Percentiles rank a stretch among this genome's conserved stretches.
Conservation (phyloP, 768 basidiomycete genomes). For the Phylloporus sp. region DNA sequence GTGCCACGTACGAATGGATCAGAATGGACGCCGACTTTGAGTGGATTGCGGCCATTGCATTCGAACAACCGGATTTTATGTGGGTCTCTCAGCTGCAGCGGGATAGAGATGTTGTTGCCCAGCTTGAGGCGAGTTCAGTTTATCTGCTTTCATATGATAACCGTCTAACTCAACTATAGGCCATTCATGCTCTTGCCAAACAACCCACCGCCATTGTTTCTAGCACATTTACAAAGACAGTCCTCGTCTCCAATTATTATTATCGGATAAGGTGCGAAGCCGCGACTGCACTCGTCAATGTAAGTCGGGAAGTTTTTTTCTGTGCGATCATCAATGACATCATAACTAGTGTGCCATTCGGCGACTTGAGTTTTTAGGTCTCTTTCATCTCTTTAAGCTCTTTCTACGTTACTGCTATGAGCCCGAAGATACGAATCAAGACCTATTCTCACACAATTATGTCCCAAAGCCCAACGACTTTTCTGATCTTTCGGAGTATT, state of each 20-base stretch:
- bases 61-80: slow-evolving; percentile 97
- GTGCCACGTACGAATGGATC: slow-evolving; percentile 99
- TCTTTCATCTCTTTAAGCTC: slow-evolving; percentile 94
- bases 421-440: slow-evolving; percentile 74
- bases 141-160: background rate
- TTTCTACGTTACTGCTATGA: slow-evolving; percentile 90
- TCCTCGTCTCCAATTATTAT: slow-evolving; percentile 93
- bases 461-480: slow-evolving; percentile 97
- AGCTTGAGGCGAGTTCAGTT: slow-evolving; percentile 72
- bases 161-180: slow-evolving; percentile 47
- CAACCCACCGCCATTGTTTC: slow-evolving; percentile 83
- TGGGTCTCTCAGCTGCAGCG: slow-evolving; percentile 96
- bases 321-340: slow-evolving; percentile 11
- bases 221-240: slow-evolving; percentile 88
- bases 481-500: slow-evolving; percentile 86
- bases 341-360: slow-evolving; percentile 72
- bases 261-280: slow-evolving; percentile 96
- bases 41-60: slow-evolving; percentile 92
- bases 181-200: slow-evolving; percentile 81
- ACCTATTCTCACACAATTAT: slow-evolving; percentile 81
- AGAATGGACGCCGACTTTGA: slow-evolving; percentile 98
- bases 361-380: slow-evolving; percentile 79
- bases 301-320: slow-evolving; percentile 36
- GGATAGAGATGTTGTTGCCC: slow-evolving; percentile 95
- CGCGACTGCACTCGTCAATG: slow-evolving; percentile 75